Evolutionary conservation across 2,329 filamentous ascomycete species (phyloP), one percentile per base, ranked within the genome.

Genomic region (Mycosphaerella sp.): DNA sequence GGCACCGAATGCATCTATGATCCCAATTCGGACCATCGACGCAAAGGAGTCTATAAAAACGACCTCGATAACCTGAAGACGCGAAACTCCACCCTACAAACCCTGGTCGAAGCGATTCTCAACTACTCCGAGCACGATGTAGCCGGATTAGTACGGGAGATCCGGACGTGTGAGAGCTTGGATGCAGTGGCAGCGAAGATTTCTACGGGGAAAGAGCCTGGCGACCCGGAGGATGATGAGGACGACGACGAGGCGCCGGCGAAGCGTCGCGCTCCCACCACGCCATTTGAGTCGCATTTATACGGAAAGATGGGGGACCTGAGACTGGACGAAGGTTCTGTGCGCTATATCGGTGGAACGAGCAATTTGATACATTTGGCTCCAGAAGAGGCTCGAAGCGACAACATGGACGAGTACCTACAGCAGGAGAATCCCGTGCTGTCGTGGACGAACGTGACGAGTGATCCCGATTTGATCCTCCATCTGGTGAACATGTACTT

Each of bases 401-500:
- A 55, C 6, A 59, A 66, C 17, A 60, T 65, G 4, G 77, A 80
- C 38, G 72, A 75, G 36, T 76, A 78, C 53, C 68, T 72, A 12
- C 73, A 76, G 14, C 75, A 79, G 57, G 82, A 86, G 48, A 81
- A 92, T 57, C 84, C 89, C 3, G 78, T 93, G 51, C 84, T 82
- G 17, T 91, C 86, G 51, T 98, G 93, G 93, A 95, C 92, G 0
- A 81, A 78, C 12, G 89, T 95, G 44, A 95, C 89, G 1, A 78
- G 83, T 48, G 89, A 96, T 68, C 78, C 83, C 23, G 81, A 86
- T 51, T 77, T 95, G 44, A 83, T 96, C 62, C 80, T 84, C 12
- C 92, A 96, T 70, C 81, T 98, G 14, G 82, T 98, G 67, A 92
- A 91, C 66, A 91, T 97, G 88, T 98, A 98, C 73, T 97, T 97